A percentile compares a stretch with the other conserved stretches of the same genome.
Conservation (phyloP, 257 asterid genomes). For the Solanum okadae region DNA sequence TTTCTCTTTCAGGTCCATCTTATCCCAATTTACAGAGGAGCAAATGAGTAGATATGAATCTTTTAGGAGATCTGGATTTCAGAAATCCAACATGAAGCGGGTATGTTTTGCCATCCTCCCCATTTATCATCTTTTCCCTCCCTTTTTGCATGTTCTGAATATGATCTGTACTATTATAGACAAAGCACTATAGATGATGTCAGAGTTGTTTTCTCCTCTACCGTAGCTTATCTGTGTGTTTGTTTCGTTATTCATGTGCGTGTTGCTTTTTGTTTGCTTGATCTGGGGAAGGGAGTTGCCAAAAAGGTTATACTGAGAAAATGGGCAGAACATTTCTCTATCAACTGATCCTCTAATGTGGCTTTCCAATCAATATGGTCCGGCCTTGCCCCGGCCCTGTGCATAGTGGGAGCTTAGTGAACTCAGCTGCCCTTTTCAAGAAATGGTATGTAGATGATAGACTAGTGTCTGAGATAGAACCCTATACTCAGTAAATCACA, state of each 20-base stretch:
- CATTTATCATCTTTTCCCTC: not conserved
- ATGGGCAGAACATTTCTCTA: not conserved
- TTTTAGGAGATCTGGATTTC: slow-evolving; percentile 86
- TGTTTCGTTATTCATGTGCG: not conserved
- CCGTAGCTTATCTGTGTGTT: not conserved
- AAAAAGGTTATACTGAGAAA: not conserved
- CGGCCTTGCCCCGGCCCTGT: not conserved
- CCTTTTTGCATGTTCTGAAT: not conserved
- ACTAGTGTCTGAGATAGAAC: not conserved
- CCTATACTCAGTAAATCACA: not conserved
- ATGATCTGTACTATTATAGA: not conserved
- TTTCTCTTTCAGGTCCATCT: slow-evolving; percentile 42
- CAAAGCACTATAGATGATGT: not conserved
- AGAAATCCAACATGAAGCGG: slow-evolving; percentile 75
- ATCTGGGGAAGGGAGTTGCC: not conserved
- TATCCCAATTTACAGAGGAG: slow-evolving; percentile 72
- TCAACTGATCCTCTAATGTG: not conserved
- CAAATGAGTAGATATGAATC: slow-evolving; percentile 92
- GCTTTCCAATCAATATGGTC: not conserved
- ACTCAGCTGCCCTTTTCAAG: not conserved
- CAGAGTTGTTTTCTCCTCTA: not conserved
- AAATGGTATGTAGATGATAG: not conserved
- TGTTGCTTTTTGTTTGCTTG: not conserved
- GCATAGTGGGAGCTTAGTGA: not conserved
- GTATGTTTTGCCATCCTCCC: slow-evolving; percentile 18